These are phyloP conservation scores for Phoma sp. DNA, from an alignment of 2,329 filamentous ascomycete genomes.

Conservation along the genomic window DNA sequence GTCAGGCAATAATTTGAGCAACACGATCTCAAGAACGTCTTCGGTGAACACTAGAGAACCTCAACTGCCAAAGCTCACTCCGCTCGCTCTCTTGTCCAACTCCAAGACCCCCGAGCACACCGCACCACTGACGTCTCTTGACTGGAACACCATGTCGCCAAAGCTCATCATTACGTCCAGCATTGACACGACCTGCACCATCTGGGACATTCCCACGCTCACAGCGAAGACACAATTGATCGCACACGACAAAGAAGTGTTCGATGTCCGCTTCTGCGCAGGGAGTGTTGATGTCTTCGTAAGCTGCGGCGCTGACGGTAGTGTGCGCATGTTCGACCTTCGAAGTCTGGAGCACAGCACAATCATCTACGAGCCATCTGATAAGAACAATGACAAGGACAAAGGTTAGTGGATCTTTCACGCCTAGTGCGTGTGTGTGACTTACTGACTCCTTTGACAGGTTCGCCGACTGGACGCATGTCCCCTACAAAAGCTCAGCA, in stretches of 20 bases:
- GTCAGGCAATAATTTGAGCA: conserved; percentile 63
- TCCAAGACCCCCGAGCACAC: conserved; percentile 99
- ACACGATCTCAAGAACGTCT: conserved; percentile 71
- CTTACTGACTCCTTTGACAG: conserved; percentile 29
- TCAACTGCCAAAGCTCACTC: conserved; percentile 82
- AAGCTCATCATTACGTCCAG: conserved; percentile 98
- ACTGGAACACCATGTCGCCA: conserved; percentile 97
- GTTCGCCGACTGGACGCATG: conserved; percentile 59
- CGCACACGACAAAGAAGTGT: conserved; percentile 98
- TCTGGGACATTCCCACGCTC: conserved; percentile 98
- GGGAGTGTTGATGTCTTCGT: conserved; percentile 99
- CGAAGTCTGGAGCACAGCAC: conserved; percentile 96
- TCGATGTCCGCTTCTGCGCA: conserved; percentile 96
- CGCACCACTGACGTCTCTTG: conserved; percentile 90
- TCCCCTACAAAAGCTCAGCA: conserved; percentile 79
- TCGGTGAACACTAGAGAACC: conserved; percentile 65
- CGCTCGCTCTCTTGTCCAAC: conserved; percentile 90
- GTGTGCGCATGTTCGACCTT: conserved; percentile 97
- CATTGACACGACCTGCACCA: conserved; percentile 98
- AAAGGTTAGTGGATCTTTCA: conserved; percentile 45
- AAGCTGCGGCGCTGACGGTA: conserved; percentile 95
- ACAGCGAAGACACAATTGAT: conserved; percentile 98
- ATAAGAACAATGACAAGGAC: conserved; percentile 68
- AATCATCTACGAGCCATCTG: conserved; percentile 97
- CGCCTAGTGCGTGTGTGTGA: neutral